These are phyloP conservation scores for Rhododendron simsii DNA, from an alignment of 148 eudicot species.

Conservation along the genomic window DNA sequence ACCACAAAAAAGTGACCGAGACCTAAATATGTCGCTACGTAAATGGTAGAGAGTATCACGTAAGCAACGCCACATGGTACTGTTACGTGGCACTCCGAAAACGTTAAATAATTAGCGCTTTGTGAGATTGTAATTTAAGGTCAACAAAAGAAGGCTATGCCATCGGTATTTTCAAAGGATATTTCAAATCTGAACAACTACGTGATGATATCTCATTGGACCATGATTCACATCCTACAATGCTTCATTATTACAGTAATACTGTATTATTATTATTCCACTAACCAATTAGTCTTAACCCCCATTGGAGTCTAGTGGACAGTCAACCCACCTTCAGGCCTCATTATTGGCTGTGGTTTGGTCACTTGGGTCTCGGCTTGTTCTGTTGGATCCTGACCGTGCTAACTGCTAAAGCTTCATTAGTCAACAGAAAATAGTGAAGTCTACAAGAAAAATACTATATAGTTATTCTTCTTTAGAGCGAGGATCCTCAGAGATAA, in stretches of 20 bases:
- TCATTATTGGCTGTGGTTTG: not conserved
- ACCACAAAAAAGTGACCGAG: no score
- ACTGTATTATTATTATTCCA: not conserved
- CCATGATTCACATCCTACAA: not conserved
- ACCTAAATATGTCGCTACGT: no score
- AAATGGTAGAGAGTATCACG: no score
- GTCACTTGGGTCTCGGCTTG: not conserved
- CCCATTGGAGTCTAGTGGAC: conserved; percentile 18
- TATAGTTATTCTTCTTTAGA: not conserved
- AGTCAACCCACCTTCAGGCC: conserved; percentile 9
- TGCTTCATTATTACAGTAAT: not conserved
- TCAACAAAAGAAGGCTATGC: conserved; percentile 17
- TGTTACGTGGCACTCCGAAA: no score
- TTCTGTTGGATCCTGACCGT: not conserved
- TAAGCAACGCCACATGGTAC: no score
- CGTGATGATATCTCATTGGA: not conserved
- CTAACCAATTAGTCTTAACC: not conserved
- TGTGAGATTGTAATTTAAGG: conserved; percentile 1
- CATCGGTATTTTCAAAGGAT: conserved; percentile 1
- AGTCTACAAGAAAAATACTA: not conserved
- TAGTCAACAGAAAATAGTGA: not conserved
- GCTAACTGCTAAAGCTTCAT: not conserved
- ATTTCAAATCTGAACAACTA: conserved; percentile 4
- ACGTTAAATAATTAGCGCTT: no score
- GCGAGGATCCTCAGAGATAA: not conserved